Conservation (phyloP, 176 grass and related monocot genomes). For the Thalia dealbata region DNA sequence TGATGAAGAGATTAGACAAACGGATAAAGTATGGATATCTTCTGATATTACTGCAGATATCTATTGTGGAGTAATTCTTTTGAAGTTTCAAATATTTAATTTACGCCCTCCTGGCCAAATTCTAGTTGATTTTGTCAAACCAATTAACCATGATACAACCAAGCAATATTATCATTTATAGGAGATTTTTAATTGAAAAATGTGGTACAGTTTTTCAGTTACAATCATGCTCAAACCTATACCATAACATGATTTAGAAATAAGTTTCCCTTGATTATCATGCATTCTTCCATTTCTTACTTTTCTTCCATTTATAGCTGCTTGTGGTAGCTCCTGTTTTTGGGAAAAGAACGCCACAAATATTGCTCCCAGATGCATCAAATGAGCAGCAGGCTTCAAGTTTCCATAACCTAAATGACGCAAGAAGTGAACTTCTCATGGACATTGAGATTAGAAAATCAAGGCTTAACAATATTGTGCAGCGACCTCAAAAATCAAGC, state of each 20-base stretch:
- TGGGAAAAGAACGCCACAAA: constrained; percentile 41
- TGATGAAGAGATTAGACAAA: constrained; percentile 64
- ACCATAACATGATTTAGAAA: neutral
- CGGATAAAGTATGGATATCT: constrained; percentile 66
- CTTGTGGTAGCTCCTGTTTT: constrained; percentile 76
- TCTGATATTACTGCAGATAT: constrained; percentile 5
- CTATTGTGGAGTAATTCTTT: neutral
- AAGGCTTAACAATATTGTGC: constrained; percentile 55
- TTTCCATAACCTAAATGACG: constrained; percentile 28
- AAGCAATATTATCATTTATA: constrained; percentile 12
- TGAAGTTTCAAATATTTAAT: neutral
- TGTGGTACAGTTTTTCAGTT: neutral
- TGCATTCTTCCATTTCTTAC: constrained; percentile 3
- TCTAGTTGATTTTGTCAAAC: neutral
- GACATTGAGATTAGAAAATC: constrained; percentile 45
- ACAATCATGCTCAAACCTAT: neutral
- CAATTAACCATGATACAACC: neutral
- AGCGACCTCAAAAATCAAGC: constrained; percentile 47
- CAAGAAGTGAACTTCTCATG: constrained; percentile 26
- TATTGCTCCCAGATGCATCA: constrained; percentile 26
- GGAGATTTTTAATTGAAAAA: neutral
- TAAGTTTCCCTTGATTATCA: neutral
- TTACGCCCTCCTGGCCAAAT: neutral
- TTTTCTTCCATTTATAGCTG: constrained; percentile 46
- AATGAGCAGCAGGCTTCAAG: constrained; percentile 24